phyloP scores from a whole-genome alignment of 192 early-diverging fungal genomes.

The Podila epicladia region DNA sequence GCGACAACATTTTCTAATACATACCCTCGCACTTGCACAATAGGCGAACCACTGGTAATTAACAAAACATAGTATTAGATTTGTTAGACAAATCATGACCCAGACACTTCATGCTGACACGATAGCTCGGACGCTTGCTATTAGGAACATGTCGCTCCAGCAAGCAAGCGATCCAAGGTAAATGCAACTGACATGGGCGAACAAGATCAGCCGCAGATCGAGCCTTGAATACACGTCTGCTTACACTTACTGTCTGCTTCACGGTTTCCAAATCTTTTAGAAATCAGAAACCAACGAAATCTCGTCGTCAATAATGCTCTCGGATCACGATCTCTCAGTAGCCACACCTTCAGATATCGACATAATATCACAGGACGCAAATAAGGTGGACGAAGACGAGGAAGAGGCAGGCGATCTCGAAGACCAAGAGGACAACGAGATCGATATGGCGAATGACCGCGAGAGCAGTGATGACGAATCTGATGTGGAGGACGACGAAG shows the following conservation, averaged over 20 bases:
- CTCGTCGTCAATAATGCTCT: constrained; percentile 30
- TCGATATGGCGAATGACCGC: constrained; percentile 31
- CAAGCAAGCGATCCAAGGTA: constrained; percentile 40
- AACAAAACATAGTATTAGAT: neutral
- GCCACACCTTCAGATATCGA: constrained; percentile 1
- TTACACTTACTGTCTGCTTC: neutral
- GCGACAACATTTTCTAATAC: too few relatives aligned
- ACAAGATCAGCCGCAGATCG: too few relatives aligned
- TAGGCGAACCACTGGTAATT: neutral
- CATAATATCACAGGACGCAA: neutral
- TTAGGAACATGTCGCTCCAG: constrained; percentile 29
- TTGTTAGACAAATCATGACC: too few relatives aligned
- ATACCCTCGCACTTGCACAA: neutral
- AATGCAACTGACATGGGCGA: neutral
- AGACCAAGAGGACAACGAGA: constrained; percentile 9
- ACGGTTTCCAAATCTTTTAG: neutral
- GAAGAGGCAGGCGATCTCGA: constrained; percentile 13
- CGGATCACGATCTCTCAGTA: neutral
- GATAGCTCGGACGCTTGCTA: neutral
- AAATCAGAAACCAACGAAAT: constrained; percentile 7
- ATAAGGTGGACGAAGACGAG: neutral
- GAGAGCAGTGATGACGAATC: constrained; percentile 32
- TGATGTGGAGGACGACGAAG: constrained; percentile 44
- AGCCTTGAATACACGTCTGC: neutral
- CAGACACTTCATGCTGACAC: neutral